Percentiles rank a stretch among this genome's conserved stretches.
phyloP scores from a whole-genome alignment of 2,329 filamentous ascomycete genomes.

The Chaetomiaceae sp. region DNA sequence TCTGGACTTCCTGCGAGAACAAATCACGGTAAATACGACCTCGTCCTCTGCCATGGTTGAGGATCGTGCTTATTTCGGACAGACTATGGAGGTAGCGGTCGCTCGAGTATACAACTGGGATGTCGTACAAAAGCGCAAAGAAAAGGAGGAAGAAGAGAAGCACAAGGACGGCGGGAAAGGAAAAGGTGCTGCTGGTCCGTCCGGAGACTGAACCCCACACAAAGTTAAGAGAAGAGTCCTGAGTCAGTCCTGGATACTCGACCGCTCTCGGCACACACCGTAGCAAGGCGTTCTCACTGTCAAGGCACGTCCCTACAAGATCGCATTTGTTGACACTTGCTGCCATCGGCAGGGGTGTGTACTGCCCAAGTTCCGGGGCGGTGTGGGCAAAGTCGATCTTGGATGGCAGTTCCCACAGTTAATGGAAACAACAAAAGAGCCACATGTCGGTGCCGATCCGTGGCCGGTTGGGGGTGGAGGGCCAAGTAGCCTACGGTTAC shows the following conservation, averaged over 20 bases:
- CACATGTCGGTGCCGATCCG: too few relatives aligned
- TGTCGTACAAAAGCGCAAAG: slow-evolving; percentile 89
- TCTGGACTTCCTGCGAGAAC: slow-evolving; percentile 88
- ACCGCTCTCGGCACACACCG: not conserved
- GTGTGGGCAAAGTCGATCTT: too few relatives aligned
- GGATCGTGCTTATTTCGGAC: slow-evolving; percentile 11
- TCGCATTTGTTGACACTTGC: too few relatives aligned
- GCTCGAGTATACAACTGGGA: slow-evolving; percentile 99
- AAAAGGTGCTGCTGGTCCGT: slow-evolving; percentile 27
- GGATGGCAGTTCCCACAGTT: too few relatives aligned
- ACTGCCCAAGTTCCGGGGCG: too few relatives aligned
- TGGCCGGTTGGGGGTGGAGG: too few relatives aligned
- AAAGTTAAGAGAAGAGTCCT: too few relatives aligned
- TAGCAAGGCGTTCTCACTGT: too few relatives aligned
- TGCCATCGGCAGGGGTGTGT: too few relatives aligned
- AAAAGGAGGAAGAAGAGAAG: slow-evolving; percentile 63
- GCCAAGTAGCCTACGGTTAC: too few relatives aligned
- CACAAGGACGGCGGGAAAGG: slow-evolving; percentile 38
- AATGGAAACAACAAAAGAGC: too few relatives aligned
- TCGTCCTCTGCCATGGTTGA: not conserved
- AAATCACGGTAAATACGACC: slow-evolving; percentile 70
- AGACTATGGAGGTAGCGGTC: slow-evolving; percentile 95
- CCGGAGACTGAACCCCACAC: slow-evolving; percentile 18
- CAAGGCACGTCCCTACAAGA: too few relatives aligned
- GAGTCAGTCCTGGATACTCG: not conserved